Base-by-base conservation (phyloP, 176 grass and related monocot species). In the Carex pumila region DNA sequence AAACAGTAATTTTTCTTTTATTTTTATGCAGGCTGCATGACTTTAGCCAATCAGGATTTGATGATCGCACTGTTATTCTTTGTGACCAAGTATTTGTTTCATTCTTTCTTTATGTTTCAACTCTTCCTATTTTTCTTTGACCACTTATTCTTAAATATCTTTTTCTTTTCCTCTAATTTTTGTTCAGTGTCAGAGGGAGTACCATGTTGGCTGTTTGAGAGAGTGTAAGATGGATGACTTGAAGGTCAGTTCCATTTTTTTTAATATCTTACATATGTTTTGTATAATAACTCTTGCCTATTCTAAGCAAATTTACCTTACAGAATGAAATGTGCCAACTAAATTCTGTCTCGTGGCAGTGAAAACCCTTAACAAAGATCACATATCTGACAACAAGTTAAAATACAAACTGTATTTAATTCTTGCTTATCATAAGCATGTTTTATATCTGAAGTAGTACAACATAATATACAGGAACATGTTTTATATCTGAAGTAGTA, bases 171-270 rank as follows among this genome's bases (percentile, higher is more conserved):
- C 39, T 65, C 72, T 89, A 14, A 69, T 81, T 70, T 90, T 92
- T 88, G 50, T 83, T 49, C 85, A 98, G 96, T 98, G 96, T 39
- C 92, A 94, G 81, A 98, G 89, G 90, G 96, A 98, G 82, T 98
- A 93, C 87, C 93, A 95, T 78, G 93, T 98, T 69, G 93, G 96
- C 49, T 98, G 96, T 81, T 79, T 98, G 80, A 98, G 85, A 88
- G 96, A 98, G 59, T 86, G 88, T 82, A 87, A 81, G 12, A 93
- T 89, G 47, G 85, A 85, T 2, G 85, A 94, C 69, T 82, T 94
- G 39, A 91, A 91, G 89, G 92, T 94, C 88, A 87, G 87, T 59
- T 36, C 59, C 53, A 2, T 37, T 39, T 6, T 4, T 3, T 31
- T 41, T 79, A 10, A 18, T 78, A 78, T 71, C 7, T 56, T 34